Base-by-base conservation (phyloP, 768 basidiomycete genomes). In the Rhizopogon vulgaris region DNA sequence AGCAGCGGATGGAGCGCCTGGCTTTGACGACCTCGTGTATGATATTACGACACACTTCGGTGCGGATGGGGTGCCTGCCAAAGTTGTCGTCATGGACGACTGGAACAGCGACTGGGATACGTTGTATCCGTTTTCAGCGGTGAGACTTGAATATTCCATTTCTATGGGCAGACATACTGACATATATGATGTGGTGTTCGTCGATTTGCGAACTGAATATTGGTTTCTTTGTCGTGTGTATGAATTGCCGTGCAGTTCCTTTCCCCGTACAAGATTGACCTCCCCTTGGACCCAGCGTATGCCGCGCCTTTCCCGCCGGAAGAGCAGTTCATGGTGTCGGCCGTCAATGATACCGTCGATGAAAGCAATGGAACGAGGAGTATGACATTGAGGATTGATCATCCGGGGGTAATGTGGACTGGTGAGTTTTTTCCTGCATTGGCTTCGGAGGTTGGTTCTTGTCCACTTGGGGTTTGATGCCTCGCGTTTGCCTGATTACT, bases 21-120 rank as follows among this genome's bases (percentile, higher is more conserved):
- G 89, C 8, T 85, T 89, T 52, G 70, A 78, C 6, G 60, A 66
- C 1, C 71, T 98, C 1, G 85, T 87, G 4, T 55, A 71, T 3
- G 75, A 77, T 14, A 80, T 95, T 5, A 81, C 83, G 1, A 58
- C 66, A 17, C 65, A 77, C 48, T 89, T 94, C 60, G 81, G 82
- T n/a, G 65, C 62, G 2, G 61, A 68, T 7, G 74, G 69, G 11
- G 58, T 62, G 15, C 64, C 63, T 24, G 72, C 81, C 0, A 64
- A 66, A 2, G 70, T 75, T 0, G 75, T 86, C 6, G 63, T 73
- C 3, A 85, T 92, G 78, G 77, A 88, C 54, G 83, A 89, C 52
- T 77, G 84, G 62, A 94, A 92, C 57, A 70, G 80, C 14, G 91
- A 96, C 59, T 98, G 94, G 93, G 91, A 95, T 65, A 72, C 82